Conservation (phyloP, 306 rosid species). For the Lathyrus sativus region DNA sequence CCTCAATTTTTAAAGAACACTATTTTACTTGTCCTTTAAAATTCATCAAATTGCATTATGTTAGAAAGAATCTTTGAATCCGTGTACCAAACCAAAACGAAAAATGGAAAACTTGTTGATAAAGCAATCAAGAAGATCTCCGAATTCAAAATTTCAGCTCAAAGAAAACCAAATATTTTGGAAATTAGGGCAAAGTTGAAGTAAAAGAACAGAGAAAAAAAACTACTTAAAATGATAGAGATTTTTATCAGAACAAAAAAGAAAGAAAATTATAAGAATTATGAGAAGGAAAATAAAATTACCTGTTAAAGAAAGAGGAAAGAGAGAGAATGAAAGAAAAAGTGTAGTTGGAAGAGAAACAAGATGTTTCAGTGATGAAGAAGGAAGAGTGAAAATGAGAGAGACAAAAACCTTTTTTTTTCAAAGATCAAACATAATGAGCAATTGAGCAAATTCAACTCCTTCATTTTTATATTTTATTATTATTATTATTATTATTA, state of each 20-base stretch:
- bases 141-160: conserved; percentile 31
- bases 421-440: neutral
- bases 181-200: neutral
- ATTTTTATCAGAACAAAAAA: neutral
- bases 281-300: conserved; percentile 31
- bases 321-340: neutral
- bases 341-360: conserved; percentile 48
- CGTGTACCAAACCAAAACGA: conserved; percentile 11
- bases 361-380: conserved; percentile 41
- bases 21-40: neutral
- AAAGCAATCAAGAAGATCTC: conserved; percentile 23
- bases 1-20: neutral
- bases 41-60: conserved; percentile 6
- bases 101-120: neutral
- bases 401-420: neutral
- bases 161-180: neutral
- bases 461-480: too few relatives aligned
- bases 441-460: neutral
- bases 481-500: too few relatives aligned
- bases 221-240: neutral
- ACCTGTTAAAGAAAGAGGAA: conserved; percentile 25
- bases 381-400: conserved; percentile 26
- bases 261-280: neutral
- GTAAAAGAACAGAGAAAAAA: neutral
- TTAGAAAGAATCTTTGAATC: conserved; percentile 3